These are phyloP conservation scores for Triadica sebifera DNA, from an alignment of 345 rosid species.

Conservation along the genomic window DNA sequence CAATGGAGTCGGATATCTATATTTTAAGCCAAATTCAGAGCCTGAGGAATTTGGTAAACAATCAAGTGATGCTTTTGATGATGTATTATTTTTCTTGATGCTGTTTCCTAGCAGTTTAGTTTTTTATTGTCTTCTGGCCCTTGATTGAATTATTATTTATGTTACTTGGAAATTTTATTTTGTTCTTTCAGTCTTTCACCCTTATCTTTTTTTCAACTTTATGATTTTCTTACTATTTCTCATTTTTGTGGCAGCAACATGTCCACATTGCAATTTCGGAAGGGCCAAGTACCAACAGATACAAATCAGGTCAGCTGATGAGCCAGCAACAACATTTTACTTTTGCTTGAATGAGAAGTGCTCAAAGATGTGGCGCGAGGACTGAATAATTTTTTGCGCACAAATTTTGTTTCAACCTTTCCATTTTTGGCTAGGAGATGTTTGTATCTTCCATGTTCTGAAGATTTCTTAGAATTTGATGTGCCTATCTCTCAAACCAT, in stretches of 20 bases:
- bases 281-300: constrained; percentile 52
- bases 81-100: background rate
- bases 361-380: constrained; percentile 44
- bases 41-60: background rate
- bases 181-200: background rate
- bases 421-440: background rate
- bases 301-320: constrained; percentile 69
- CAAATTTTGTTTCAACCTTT: background rate
- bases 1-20: background rate
- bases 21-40: background rate
- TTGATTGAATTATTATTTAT: background rate
- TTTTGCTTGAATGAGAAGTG: constrained; percentile 56
- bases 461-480: background rate
- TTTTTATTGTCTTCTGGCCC: background rate
- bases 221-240: background rate
- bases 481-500: background rate
- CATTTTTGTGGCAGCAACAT: constrained; percentile 41
- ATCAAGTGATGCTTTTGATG: background rate
- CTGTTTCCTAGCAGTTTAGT: background rate
- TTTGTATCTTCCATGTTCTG: background rate
- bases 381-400: constrained; percentile 8
- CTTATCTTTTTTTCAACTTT: background rate
- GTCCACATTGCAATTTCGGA: constrained; percentile 55
- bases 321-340: constrained; percentile 62
- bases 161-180: background rate